Percentiles rank a stretch among this genome's conserved stretches.
Conservation (phyloP, 78 protist genomes). For the Protostelium mycophagum region DNA sequence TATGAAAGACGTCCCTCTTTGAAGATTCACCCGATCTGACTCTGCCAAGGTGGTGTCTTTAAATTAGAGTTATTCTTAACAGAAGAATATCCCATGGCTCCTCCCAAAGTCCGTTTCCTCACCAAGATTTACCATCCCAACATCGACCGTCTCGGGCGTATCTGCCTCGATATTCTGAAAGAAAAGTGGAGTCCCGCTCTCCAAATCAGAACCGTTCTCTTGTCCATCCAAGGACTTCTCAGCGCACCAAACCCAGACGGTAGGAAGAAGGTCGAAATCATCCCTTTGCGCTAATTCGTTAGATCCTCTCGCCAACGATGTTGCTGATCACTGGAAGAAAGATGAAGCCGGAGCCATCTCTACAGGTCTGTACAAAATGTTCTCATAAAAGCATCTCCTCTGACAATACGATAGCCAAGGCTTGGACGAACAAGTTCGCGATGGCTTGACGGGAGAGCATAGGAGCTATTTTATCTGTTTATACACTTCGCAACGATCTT, state of each 20-base stretch:
- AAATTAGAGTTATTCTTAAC: constrained; percentile 91
- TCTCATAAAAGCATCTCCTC: neutral
- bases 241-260: constrained; percentile 72
- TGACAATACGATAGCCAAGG: neutral
- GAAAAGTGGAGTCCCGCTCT: constrained; percentile 99
- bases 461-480: neutral
- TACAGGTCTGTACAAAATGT: constrained; percentile 23
- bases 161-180: constrained; percentile 98
- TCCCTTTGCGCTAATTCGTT: neutral
- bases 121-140: constrained; percentile 97
- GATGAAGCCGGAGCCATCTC: constrained; percentile 55
- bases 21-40: neutral
- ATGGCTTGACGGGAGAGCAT: neutral
- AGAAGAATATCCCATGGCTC: constrained; percentile 95
- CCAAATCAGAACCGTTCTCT: constrained; percentile 92
- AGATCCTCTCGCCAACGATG: constrained; percentile 69
- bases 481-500: neutral
- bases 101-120: constrained; percentile 89
- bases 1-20: neutral
- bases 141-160: constrained; percentile 93
- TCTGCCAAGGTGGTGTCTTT: constrained; percentile 80
- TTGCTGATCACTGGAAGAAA: constrained; percentile 66
- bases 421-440: neutral
- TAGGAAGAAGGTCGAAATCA: neutral
- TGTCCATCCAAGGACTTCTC: constrained; percentile 85